Evolutionary conservation across 2,329 filamentous ascomycete species (phyloP).

Genomic region (Monilinia laxa): DNA sequence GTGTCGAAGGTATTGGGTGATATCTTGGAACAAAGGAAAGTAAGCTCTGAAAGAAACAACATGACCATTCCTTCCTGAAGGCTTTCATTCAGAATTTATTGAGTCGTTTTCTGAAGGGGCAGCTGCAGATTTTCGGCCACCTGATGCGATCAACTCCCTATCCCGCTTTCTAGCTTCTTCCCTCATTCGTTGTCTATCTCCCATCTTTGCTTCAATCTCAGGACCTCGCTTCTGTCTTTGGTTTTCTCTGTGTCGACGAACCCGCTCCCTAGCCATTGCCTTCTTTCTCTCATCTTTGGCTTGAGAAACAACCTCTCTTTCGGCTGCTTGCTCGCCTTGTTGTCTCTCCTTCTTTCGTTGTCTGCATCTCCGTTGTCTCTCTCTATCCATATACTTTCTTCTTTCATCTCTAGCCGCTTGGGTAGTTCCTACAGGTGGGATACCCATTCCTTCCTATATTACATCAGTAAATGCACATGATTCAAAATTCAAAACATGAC

Average conservation of each 20-base stretch:
- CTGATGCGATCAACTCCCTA: constrained; percentile 1
- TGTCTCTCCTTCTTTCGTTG: constrained; percentile 18
- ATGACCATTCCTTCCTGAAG: neutral
- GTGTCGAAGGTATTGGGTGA: neutral
- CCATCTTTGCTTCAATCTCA: neutral
- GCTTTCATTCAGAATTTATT: neutral
- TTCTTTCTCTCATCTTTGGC: constrained; percentile 20
- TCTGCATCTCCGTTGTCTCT: constrained; percentile 18
- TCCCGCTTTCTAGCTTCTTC: constrained; percentile 6
- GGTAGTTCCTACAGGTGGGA: constrained; percentile 10
- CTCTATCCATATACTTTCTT: constrained; percentile 19
- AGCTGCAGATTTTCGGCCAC: neutral
- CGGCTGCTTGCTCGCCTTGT: constrained; percentile 1
- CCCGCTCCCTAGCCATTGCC: constrained; percentile 14
- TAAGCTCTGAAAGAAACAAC: neutral
- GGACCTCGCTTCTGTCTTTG: constrained; percentile 7
- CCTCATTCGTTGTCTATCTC: neutral
- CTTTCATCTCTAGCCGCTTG: constrained; percentile 5
- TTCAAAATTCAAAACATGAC: neutral
- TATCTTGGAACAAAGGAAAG: neutral
- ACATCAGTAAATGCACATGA: neutral
- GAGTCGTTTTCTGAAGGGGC: neutral
- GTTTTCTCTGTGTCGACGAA: constrained; percentile 16
- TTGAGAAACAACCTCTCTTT: neutral
- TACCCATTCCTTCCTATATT: constrained; percentile 7